Evolutionary conservation across 768 basidiomycete species (phyloP), one percentile per base, ranked within the genome.

Genomic region (Pleurotus sapidus): DNA sequence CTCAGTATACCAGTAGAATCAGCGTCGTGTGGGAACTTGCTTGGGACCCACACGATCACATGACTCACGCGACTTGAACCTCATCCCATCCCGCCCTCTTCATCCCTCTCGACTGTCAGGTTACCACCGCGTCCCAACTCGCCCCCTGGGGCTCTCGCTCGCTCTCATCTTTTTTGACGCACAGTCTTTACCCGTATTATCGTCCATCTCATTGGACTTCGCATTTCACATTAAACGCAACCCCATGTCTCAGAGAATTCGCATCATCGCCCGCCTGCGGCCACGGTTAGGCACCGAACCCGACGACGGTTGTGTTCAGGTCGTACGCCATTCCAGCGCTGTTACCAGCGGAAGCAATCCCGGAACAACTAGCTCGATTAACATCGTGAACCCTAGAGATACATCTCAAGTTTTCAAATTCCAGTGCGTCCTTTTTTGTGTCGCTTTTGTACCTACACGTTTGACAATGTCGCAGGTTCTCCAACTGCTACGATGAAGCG

Each of bases 371-470:
- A 82, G 80, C 43, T 80, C 71, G 49, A 84, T 92, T 58, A 76
- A 76, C 20, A 88, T 92, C 4, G 73, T 81, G 25, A 92, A 92
- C 66, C 89, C 89, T 0, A 77, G 88, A 58, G 86, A 89, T 67
- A 64, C 77, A 0, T 75, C 75, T 18, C 86, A 91, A 67, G 68
- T 88, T n/a, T 91, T 91, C 69, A 87, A 85, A 59, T 93, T 91
- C 66, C 88, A 85, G 87, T 89, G 55, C 63, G 84, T 72, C 1
- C n/a, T 46, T 20, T n/a, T 9, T 5, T 46, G 15, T 45, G 5
- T 30, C n/a, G 55, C 4, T 24, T 14, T 30, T 3, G 27, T 30
- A 6, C 1, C 27, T 30, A 30, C 27, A 7, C 27, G 6, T 30
- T 30, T 30, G 27, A 30, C 1, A 30, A 30, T 30, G 8, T 30